phyloP scores from a whole-genome alignment of 164 flowering plant genomes.

The Aristolochia fimbriata region DNA sequence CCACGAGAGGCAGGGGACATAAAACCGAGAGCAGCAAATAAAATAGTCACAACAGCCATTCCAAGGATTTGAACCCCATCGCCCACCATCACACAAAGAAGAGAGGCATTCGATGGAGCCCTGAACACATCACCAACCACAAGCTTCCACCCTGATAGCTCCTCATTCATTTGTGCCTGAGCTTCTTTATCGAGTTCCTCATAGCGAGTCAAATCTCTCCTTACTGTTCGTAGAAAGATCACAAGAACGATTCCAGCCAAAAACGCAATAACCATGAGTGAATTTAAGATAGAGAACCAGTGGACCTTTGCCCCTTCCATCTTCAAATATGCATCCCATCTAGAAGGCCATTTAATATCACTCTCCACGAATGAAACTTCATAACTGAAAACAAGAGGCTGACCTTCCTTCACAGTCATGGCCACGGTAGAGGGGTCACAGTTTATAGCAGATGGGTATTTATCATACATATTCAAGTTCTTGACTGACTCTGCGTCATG shows the following conservation, averaged over 20 bases:
- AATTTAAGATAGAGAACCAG: constrained; percentile 83
- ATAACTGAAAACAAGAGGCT: constrained; percentile 55
- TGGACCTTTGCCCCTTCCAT: constrained; percentile 90
- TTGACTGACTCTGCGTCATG: constrained; percentile 43
- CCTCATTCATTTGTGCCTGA: constrained; percentile 89
- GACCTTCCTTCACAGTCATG: constrained; percentile 53
- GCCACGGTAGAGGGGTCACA: constrained; percentile 55
- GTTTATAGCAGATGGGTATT: constrained; percentile 40
- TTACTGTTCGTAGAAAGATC: constrained; percentile 71
- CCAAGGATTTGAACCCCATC: constrained; percentile 83
- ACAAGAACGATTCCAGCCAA: constrained; percentile 86
- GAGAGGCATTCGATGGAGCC: constrained; percentile 46
- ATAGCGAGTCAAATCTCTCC: constrained; percentile 68
- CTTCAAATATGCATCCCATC: constrained; percentile 90
- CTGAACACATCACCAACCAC: constrained; percentile 86
- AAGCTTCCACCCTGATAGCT: constrained; percentile 86
- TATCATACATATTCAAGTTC: constrained; percentile 41
- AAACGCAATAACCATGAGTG: constrained; percentile 81
- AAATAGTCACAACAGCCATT: constrained; percentile 70
- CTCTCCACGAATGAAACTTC: constrained; percentile 65
- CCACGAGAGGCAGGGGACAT: constrained; percentile 94
- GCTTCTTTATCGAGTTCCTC: constrained; percentile 92
- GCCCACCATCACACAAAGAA: constrained; percentile 72
- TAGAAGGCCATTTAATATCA: constrained; percentile 85
- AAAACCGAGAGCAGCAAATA: constrained; percentile 84